A percentile compares a stretch with the other conserved stretches of the same genome.
Conservation (phyloP, 2,329 filamentous ascomycete genomes). For the Neofusicoccum laricinum region DNA sequence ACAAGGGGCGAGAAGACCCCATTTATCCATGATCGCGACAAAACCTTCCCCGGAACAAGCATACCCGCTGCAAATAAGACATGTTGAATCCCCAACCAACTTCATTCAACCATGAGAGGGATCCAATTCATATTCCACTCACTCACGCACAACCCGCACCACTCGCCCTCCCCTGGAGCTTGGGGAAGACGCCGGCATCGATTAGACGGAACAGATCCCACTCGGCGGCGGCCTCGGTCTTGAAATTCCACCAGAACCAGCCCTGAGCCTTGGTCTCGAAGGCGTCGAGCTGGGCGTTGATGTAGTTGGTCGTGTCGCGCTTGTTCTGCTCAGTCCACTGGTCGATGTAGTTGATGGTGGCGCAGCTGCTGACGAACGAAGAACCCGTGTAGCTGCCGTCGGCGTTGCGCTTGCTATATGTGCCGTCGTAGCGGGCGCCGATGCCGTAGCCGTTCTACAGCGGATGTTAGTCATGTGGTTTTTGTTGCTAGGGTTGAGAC, state of each 20-base stretch:
- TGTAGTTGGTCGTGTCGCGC: constrained; percentile 47
- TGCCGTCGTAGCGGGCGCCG: constrained; percentile 61
- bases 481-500: neutral
- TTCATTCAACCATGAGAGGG: neutral
- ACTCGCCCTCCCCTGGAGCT: constrained; percentile 14
- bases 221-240: constrained; percentile 53
- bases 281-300: constrained; percentile 54
- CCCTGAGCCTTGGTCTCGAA: constrained; percentile 52
- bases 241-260: constrained; percentile 61
- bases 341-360: constrained; percentile 47
- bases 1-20: too few species aligned
- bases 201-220: constrained; percentile 54
- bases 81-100: neutral
- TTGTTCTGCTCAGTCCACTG: constrained; percentile 47
- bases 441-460: constrained; percentile 50
- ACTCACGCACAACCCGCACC: neutral
- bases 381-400: constrained; percentile 49
- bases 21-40: too few species aligned
- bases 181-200: constrained; percentile 52
- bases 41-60: too few species aligned
- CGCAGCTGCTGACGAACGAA: constrained; percentile 52
- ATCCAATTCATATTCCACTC: too few species aligned
- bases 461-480: neutral
- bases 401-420: constrained; percentile 36
- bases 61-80: too few species aligned